A percentile compares a stretch with the other conserved stretches of the same genome.
Conservation (phyloP, 352 stramenopile species). For the Globisporangium cylindrosporum region DNA sequence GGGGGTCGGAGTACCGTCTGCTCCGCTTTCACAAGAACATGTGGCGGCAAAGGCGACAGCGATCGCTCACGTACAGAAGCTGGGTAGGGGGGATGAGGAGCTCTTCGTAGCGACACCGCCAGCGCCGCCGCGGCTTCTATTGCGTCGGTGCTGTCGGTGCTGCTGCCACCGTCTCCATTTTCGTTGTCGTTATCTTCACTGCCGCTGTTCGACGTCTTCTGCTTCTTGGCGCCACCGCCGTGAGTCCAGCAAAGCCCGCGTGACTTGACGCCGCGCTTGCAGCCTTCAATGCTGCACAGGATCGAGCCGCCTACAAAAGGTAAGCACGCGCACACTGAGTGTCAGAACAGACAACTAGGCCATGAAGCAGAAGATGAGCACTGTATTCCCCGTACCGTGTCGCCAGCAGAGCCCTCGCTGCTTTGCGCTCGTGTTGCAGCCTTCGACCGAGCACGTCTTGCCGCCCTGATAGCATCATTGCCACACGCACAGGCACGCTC, state of each 20-base stretch:
- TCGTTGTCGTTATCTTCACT: not conserved
- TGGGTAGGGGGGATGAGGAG: not conserved
- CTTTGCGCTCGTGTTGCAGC: slow-evolving; percentile 30
- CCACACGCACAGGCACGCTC: no score
- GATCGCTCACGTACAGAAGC: not conserved
- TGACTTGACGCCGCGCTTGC: slow-evolving; percentile 22
- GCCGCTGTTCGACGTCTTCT: not conserved
- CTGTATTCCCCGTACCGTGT: slow-evolving; percentile 12
- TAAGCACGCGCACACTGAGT: no score
- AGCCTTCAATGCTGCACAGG: slow-evolving; percentile 25
- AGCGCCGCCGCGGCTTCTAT: not conserved
- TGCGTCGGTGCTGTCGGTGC: not conserved
- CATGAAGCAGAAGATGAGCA: no score
- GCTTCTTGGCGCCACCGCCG: slow-evolving; percentile 26
- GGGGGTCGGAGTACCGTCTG: not conserved
- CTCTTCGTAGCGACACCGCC: not conserved
- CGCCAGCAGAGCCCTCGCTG: slow-evolving; percentile 26
- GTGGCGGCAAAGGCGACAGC: not conserved
- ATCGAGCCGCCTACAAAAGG: slow-evolving; percentile 20
- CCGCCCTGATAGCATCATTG: slow-evolving; percentile 20
- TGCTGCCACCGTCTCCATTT: not conserved
- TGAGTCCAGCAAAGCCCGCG: slow-evolving; percentile 29
- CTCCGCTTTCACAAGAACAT: not conserved
- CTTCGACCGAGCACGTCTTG: slow-evolving; percentile 33
- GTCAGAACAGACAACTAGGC: no score